Base-by-base conservation (phyloP, 2,329 filamentous ascomycete genomes). In the Aspergillus sp. region DNA sequence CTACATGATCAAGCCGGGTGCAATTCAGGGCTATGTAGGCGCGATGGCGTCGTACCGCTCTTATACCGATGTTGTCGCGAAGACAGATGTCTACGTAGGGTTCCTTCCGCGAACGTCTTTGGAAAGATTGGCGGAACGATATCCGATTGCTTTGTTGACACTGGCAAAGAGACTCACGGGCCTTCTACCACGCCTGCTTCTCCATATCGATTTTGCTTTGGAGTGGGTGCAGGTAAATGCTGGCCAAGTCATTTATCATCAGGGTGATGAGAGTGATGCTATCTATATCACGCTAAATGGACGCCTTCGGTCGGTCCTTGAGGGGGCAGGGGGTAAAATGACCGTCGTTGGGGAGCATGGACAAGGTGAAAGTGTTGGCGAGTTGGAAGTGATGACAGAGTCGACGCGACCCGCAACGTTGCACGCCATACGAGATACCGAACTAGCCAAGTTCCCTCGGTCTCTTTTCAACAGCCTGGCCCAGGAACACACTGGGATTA, bases 221-320 rank as follows among this genome's bases (percentile, higher is more conserved):
- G 96, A 99, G 78, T 99, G 96, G 95, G 88, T 97, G 3, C 96
- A 99, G 70, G 92, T 99, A 60, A 92, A 91, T 74, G 91, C 95
- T 3, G 93, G 95, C 0, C 92, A 99, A 70, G 90, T 97, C 9
- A 90, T 99, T 37, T 96, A 96, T 72, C 91, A 96, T 64, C 90
- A 96, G 73, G 88, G 88, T 2, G 93, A 99, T 64, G 95, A 98
- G 64, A 99, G 95, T 68, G 95, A 99, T 73, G 93, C 96, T 1
- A 99, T 99, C 41, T 99, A 98, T 68, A 93, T 99, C 60, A 95
- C 99, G 2, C 83, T 99, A 15, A 99, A 99, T 66, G 95, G 95
- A 9, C 90, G 95, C 15, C 77, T 99, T 17, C 85, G 96, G 55
- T 84, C 93, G 0, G 90, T 99, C 0, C 84, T 92, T 59, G 93